These are phyloP conservation scores for Uromyces viciae-fabae DNA, from an alignment of 1,284 basidiomycete species.

Conservation along the genomic window DNA sequence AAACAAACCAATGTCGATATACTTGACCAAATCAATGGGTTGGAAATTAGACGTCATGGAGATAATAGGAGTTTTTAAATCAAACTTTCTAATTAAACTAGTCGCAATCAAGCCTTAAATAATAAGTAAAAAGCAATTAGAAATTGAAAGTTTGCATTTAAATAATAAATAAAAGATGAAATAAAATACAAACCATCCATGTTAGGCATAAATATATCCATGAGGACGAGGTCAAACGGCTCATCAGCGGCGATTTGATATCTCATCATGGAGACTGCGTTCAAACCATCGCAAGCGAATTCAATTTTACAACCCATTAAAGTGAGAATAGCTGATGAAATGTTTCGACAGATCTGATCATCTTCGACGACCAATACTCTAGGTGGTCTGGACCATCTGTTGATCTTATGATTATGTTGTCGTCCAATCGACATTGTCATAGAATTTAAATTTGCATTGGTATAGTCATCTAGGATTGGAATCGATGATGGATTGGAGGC, in stretches of 20 bases:
- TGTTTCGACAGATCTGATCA: slow-evolving; percentile 79
- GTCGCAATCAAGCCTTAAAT: slow-evolving; percentile 69
- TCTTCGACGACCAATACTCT: slow-evolving; percentile 86
- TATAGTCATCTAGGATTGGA: slow-evolving; percentile 4
- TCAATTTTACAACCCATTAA: slow-evolving; percentile 93
- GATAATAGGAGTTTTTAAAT: slow-evolving; percentile 89
- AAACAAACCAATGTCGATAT: slow-evolving; percentile 67
- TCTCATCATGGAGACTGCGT: slow-evolving; percentile 93
- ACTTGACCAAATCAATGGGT: slow-evolving; percentile 85
- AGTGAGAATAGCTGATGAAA: slow-evolving; percentile 88
- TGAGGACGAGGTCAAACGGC: slow-evolving; percentile 88
- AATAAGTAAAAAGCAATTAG: background rate
- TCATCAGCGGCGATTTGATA: slow-evolving; percentile 56
- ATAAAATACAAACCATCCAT: slow-evolving; percentile 63
- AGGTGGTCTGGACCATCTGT: slow-evolving; percentile 54
- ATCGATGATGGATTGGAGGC: slow-evolving; percentile 19
- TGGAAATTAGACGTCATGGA: slow-evolving; percentile 93
- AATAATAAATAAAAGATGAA: background rate
- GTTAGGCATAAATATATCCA: slow-evolving; percentile 95
- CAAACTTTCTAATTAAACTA: slow-evolving; percentile 86
- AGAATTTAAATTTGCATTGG: background rate
- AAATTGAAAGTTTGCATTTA: background rate
- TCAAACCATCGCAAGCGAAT: slow-evolving; percentile 85
- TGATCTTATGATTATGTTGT: slow-evolving; percentile 1
- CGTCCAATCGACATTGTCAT: background rate